Evolutionary conservation across 129 eudicot species (phyloP).

Genomic region (Smallanthus sonchifolius): DNA sequence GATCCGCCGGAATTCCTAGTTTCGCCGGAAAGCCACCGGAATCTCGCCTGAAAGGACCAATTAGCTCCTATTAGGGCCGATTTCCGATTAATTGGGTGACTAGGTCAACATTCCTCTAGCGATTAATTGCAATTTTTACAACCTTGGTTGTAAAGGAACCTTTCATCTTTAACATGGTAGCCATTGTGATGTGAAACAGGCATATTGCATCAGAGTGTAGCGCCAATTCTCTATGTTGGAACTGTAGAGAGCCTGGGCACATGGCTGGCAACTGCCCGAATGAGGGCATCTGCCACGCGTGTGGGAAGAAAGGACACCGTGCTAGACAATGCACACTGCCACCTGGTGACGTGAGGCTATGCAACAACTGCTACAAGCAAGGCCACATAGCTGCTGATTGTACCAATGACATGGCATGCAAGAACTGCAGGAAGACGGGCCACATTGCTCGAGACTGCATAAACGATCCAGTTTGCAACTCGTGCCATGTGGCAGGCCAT

Average conservation of each 20-base stretch:
- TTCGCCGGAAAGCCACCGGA: too few relatives aligned
- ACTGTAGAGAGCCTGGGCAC: constrained; percentile 96
- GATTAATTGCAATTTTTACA: too few relatives aligned
- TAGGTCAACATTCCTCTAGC: too few relatives aligned
- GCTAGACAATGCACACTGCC: constrained; percentile 76
- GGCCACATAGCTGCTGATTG: constrained; percentile 89
- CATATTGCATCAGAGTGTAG: constrained; percentile 85
- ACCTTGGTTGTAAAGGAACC: not conserved
- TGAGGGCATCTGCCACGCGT: constrained; percentile 94
- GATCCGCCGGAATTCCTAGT: too few relatives aligned
- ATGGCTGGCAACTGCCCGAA: constrained; percentile 88
- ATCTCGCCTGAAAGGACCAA: too few relatives aligned
- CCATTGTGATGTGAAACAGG: constrained; percentile 39
- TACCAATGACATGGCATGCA: constrained; percentile 93
- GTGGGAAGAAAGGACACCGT: constrained; percentile 90
- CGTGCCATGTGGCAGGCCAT: constrained; percentile 77
- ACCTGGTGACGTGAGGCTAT: constrained; percentile 80
- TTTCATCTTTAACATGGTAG: not conserved
- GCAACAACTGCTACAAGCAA: constrained; percentile 92
- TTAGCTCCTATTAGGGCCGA: too few relatives aligned
- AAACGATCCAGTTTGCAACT: constrained; percentile 85
- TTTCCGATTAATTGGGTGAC: too few relatives aligned
- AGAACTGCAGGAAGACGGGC: constrained; percentile 87
- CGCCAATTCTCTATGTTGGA: constrained; percentile 89
- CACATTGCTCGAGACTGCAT: constrained; percentile 86